Base-by-base conservation (phyloP, 345 rosid genomes). In the Eucalyptus microcorys region DNA sequence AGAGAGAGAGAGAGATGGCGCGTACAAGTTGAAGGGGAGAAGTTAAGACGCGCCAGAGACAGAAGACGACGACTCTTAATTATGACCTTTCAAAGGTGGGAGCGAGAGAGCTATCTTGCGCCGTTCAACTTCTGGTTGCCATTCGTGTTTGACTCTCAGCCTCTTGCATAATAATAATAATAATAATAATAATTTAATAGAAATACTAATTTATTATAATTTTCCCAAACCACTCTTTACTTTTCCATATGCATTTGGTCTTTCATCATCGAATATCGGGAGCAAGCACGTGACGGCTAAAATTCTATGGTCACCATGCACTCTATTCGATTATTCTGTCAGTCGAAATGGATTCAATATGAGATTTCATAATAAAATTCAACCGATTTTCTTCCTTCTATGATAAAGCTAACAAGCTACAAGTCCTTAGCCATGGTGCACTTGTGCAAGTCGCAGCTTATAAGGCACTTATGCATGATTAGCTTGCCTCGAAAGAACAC, bases 1-100 rank as follows among this genome's bases (percentile, higher is more conserved):
- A 32, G 57, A 59, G 9, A 19, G 64, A 11, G 76, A 34, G 48
- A 40, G 53, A n/a, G 50, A 59, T 8, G 49, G 32, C 34, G 80
- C 37, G 53, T 66, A 42, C 27, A 42, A 88, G n/a, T 42, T 57
- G 89, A 89, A 55, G 88, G 90, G 91, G 90, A 90, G 89, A 91
- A 57, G 6, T 89, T 59, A 48, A 89, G 32, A 50, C 2, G 49
- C 27, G 49, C 43, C 6, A 5, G 59, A n/a, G 13, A 14, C 53
- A 27, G 87, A 68, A 68, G 42, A 19, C 64, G 49, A 16, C 40
- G 40, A 53, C 89, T 79, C 53, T 15, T 26, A 68, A 14, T 11
- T 22, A 10, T 21, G 83, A 76, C 26, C 6, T 87, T 87, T 87
- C 88, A 43, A 61, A 87, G 88, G 42, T 43, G 3, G 66, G 50